Evolutionary conservation across 331 rosid species (phyloP), one percentile per base, ranked within the genome.

Genomic region (Quercus phellos): DNA sequence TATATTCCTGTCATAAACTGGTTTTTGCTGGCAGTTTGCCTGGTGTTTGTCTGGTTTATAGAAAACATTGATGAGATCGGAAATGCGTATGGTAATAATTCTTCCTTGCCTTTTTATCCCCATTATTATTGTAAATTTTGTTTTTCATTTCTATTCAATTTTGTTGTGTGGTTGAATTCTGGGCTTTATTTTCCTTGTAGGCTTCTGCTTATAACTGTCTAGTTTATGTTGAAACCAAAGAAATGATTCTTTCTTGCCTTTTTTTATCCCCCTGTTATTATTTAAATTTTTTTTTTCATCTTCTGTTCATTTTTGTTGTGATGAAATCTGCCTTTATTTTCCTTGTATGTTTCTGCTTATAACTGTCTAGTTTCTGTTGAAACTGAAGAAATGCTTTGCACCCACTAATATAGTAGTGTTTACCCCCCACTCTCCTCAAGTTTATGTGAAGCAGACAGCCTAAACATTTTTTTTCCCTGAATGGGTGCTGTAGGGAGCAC

Each of bases 1-100:
- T 95, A 95, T 82, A 95, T 95, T 73, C 99, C 98, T 50, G 93
- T 93, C 81, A 88, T 95, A 72, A 95, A 95, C 78, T 95, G 99
- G 99, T 95, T 93, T 87, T 83, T 95, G 73, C 86, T 95, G 93
- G 96, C 87, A 35, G 91, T 91, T 85, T 91, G 90, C 73, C 83
- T 95, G 80, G 90, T 90, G 60, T 78, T 94, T 30, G 86, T 93
- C 83, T 90, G 89, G 87, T 21, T 90, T 81, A 91, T 95, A 81
- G 84, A 98, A 83, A 93, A 79, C 90, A 60, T 93, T 63, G 88
- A 93, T 83, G 99, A 93, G 89, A 93, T 93, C 76, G 99, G 99
- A 88, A 95, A 95, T 87, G 98, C 99, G 77, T 95, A 95, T 78
- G 99, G 99, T 95, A 93, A 88, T 76, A 42, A 59, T 74, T 74